Percentiles rank a stretch among this genome's conserved stretches.
These are phyloP conservation scores for Colletotrichum sp. DNA, from an alignment of 2,329 filamentous ascomycete species.

Conservation along the genomic window DNA sequence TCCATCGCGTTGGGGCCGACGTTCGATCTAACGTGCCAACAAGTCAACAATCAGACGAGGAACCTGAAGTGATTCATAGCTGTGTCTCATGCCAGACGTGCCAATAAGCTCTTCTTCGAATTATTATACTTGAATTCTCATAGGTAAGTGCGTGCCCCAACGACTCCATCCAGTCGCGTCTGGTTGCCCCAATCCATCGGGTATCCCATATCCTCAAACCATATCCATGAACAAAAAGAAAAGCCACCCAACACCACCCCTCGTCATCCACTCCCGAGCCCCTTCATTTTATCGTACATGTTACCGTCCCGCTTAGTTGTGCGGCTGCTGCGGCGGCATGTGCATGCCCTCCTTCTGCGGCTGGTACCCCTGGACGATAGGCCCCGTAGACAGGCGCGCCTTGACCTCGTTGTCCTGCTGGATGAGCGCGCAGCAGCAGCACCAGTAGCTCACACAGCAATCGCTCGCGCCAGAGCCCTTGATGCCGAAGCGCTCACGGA, in stretches of 20 bases:
- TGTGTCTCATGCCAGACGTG: background rate
- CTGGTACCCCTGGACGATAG: constrained; percentile 38
- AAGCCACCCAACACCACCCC: background rate
- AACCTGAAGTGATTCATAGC: background rate
- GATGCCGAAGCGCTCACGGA: constrained; percentile 59
- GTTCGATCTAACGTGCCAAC: background rate
- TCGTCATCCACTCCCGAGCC: no score
- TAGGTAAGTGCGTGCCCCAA: background rate
- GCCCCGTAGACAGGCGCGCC: constrained; percentile 27
- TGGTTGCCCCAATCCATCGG: background rate
- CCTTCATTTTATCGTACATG: background rate
- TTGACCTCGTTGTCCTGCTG: constrained; percentile 64
- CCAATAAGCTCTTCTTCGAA: background rate
- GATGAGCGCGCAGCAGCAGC: constrained; percentile 60
- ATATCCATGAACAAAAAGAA: background rate
- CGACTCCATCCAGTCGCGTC: background rate
- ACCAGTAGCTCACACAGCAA: constrained; percentile 60
- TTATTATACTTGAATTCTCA: background rate
- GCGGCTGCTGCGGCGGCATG: constrained; percentile 29
- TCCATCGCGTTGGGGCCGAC: background rate
- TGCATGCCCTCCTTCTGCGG: constrained; percentile 41
- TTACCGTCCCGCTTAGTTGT: background rate
- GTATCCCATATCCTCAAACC: constrained; percentile 4
- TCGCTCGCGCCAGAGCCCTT: constrained; percentile 52
- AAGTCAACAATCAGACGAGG: background rate